phyloP scores from a whole-genome alignment of 2,329 filamentous ascomycete species.

The Alternaria ventricosa region DNA sequence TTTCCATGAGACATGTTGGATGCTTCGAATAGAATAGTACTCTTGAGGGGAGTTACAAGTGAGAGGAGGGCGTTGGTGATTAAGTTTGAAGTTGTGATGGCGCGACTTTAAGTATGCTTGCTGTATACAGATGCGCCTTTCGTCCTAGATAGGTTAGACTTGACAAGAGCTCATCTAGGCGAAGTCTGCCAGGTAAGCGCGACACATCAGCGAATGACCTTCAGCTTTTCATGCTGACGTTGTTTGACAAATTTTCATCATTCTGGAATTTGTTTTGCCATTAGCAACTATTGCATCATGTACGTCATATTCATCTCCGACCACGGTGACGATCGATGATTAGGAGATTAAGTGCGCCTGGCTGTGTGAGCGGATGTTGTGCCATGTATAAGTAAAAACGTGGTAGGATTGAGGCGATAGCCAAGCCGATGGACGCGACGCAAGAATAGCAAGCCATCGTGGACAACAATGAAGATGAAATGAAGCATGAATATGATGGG shows the following conservation, averaged over 20 bases:
- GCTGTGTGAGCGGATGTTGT: neutral
- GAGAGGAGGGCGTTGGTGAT: rapidly evolving
- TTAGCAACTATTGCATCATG: neutral
- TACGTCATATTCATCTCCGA: neutral
- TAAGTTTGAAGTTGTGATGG: neutral
- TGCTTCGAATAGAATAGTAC: rapidly evolving
- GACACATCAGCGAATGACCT: neutral
- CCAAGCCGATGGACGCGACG: neutral
- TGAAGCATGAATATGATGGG: neutral
- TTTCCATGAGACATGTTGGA: neutral
- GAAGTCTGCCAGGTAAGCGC: neutral
- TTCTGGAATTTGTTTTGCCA: neutral
- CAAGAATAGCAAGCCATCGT: neutral
- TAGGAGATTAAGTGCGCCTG: neutral
- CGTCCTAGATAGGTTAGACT: neutral
- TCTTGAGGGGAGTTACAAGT: rapidly evolving
- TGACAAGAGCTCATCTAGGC: neutral
- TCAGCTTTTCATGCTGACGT: neutral
- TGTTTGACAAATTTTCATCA: neutral
- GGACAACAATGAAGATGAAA: neutral
- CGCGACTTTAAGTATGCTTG: neutral
- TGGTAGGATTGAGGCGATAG: rapidly evolving
- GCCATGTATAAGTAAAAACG: neutral
- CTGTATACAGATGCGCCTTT: neutral
- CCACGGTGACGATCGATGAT: neutral